A percentile compares a stretch with the other conserved stretches of the same genome.
These are phyloP conservation scores for Lasiodiplodia hormozganensis DNA, from an alignment of 2,329 filamentous ascomycete species.

Conservation along the genomic window DNA sequence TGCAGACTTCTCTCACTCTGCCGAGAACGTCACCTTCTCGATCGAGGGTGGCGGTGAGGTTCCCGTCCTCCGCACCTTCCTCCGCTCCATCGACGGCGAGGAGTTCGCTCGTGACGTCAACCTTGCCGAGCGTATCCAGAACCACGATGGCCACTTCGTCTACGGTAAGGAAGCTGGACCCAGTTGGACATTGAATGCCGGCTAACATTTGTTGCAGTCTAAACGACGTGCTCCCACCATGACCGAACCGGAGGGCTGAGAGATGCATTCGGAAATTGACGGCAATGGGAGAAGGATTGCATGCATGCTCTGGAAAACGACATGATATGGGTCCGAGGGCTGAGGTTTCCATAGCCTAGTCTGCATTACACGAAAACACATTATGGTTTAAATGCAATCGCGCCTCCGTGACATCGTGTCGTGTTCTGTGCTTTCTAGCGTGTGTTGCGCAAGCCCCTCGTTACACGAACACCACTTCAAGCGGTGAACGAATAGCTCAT, in stretches of 20 bases:
- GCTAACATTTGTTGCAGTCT: constrained; percentile 2
- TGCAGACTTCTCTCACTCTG: constrained; percentile 53
- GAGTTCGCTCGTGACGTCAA: constrained; percentile 57
- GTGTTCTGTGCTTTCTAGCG: not conserved
- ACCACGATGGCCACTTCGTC: constrained; percentile 57
- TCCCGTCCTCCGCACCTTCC: constrained; percentile 61
- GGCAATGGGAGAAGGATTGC: constrained; percentile 16
- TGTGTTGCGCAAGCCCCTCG: not conserved
- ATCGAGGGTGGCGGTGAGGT: constrained; percentile 59
- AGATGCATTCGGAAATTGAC: constrained; percentile 16
- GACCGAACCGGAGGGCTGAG: constrained; percentile 18
- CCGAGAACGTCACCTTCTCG: constrained; percentile 55
- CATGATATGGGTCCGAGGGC: constrained; percentile 20
- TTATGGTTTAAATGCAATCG: not conserved
- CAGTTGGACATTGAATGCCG: not conserved
- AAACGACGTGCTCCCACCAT: constrained; percentile 18
- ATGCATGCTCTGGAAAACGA: constrained; percentile 22
- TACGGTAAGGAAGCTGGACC: constrained; percentile 40
- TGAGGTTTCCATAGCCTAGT: constrained; percentile 9
- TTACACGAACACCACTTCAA: not conserved
- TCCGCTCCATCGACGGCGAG: constrained; percentile 55
- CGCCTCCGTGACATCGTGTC: not conserved
- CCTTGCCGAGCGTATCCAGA: constrained; percentile 62
- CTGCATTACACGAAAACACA: constrained; percentile 15
- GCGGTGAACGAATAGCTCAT: constrained; percentile 47